Percentiles rank a stretch among this genome's conserved stretches.
Evolutionary conservation across 2,329 filamentous ascomycete species (phyloP).

Genomic region (Alternaria brassicicola): DNA sequence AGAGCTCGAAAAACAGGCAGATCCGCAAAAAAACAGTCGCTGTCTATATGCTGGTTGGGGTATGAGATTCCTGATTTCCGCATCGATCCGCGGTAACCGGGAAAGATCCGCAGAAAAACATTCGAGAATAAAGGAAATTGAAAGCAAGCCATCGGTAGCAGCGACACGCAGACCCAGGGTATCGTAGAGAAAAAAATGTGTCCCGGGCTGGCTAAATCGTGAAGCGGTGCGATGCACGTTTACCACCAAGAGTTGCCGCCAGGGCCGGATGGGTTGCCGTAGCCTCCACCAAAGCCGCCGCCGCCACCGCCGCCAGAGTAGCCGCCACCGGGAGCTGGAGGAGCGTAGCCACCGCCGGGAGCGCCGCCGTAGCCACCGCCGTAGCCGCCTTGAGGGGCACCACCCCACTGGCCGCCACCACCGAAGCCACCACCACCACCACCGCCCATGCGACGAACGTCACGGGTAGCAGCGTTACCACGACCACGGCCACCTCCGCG

Average conservation of each 20-base stretch:
- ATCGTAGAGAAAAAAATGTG: slow-evolving; percentile 28
- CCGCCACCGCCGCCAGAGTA: slow-evolving; percentile 51
- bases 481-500: slow-evolving; percentile 73
- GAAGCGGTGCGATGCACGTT: slow-evolving; percentile 27
- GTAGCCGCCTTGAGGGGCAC: slow-evolving; percentile 47
- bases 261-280: slow-evolving; percentile 70
- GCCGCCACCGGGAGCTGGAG: slow-evolving; percentile 53
- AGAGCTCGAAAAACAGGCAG: slow-evolving; percentile 50
- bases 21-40: slow-evolving; percentile 55
- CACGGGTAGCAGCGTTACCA: slow-evolving; percentile 74
- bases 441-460: slow-evolving; percentile 71
- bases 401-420: slow-evolving; percentile 48
- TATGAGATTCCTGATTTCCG: slow-evolving; percentile 54
- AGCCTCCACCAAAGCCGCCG: slow-evolving; percentile 58
- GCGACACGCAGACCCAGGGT: slow-evolving; percentile 33
- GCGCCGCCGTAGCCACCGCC: slow-evolving; percentile 63
- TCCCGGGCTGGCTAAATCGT: slow-evolving; percentile 40
- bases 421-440: slow-evolving; percentile 64
- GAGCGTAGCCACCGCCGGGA: slow-evolving; percentile 51
- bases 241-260: slow-evolving; percentile 74
- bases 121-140: slow-evolving; percentile 34
- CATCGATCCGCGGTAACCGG: slow-evolving; percentile 43
- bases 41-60: slow-evolving; percentile 59
- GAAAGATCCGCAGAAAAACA: slow-evolving; percentile 45
- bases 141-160: slow-evolving; percentile 26